These are phyloP conservation scores for Phytophthora uliginosa DNA, from an alignment of 352 stramenopile species.

Conservation along the genomic window DNA sequence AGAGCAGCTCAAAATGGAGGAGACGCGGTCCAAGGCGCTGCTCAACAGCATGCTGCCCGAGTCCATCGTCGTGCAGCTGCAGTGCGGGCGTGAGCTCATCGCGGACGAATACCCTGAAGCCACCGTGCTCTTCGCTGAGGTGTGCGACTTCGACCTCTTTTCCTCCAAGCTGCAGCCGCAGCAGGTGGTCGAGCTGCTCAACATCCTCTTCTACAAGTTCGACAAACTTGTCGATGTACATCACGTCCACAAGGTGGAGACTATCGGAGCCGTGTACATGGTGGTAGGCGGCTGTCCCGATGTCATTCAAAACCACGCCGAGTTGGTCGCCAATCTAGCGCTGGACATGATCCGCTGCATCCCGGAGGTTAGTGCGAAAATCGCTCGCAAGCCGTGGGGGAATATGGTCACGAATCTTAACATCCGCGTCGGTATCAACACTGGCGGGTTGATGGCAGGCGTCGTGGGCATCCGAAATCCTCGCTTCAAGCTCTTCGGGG, in stretches of 20 bases:
- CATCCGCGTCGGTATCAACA: constrained; percentile 91
- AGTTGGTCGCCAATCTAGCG: constrained; percentile 84
- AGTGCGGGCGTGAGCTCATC: constrained; percentile 85
- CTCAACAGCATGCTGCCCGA: constrained; percentile 89
- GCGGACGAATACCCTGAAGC: constrained; percentile 81
- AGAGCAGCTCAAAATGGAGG: constrained; percentile 84
- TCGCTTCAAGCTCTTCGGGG: constrained; percentile 91
- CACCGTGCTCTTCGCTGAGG: constrained; percentile 84
- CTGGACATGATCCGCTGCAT: constrained; percentile 86
- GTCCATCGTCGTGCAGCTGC: constrained; percentile 79
- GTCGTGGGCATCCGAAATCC: constrained; percentile 89
- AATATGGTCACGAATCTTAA: constrained; percentile 78
- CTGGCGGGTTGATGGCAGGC: constrained; percentile 83
- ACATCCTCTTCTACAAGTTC: constrained; percentile 93
- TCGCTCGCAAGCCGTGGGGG: constrained; percentile 79
- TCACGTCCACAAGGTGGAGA: constrained; percentile 93
- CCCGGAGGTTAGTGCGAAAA: constrained; percentile 77
- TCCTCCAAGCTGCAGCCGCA: constrained; percentile 82
- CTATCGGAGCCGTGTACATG: constrained; percentile 93
- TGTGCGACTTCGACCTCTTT: constrained; percentile 90
- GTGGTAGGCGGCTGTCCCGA: constrained; percentile 86
- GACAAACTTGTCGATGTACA: constrained; percentile 90
- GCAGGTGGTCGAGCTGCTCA: constrained; percentile 90
- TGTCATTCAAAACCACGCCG: constrained; percentile 74
- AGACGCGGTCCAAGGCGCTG: constrained; percentile 79